Evolutionary conservation across 2,329 filamentous ascomycete species (phyloP).

Genomic region (Ophiostoma novo-ulmi): DNA sequence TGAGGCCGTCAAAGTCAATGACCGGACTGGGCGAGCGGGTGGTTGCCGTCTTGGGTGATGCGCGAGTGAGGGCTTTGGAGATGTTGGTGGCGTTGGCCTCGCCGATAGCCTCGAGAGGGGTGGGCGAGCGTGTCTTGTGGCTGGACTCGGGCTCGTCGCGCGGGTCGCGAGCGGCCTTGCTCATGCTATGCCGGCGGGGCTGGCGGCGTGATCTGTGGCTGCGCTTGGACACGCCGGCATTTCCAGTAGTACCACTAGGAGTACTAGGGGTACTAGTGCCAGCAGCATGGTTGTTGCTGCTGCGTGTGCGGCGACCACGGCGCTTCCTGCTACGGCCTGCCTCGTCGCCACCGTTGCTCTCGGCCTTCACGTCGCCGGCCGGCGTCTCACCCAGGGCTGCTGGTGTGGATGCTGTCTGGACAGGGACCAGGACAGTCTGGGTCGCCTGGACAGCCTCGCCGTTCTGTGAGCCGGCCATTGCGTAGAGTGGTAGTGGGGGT

Average conservation of each 20-base stretch:
- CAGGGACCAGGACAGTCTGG: neutral
- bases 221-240: conserved; percentile 4
- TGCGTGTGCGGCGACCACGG: neutral
- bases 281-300: neutral
- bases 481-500: neutral
- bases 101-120: neutral
- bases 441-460: conserved; percentile 13
- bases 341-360: neutral
- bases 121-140: neutral
- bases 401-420: neutral
- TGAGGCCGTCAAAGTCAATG: conserved; percentile 25
- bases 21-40: conserved; percentile 19
- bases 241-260: neutral
- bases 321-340: neutral
- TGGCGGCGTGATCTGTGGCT: neutral
- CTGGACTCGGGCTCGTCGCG: conserved; percentile 44
- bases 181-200: conserved; percentile 40
- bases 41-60: neutral
- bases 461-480: conserved; percentile 20
- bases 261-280: neutral
- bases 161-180: conserved; percentile 58
- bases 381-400: neutral
- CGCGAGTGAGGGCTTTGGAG: neutral
- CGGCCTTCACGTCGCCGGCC: neutral
- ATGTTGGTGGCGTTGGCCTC: neutral